Evolutionary conservation across 306 rosid species (phyloP).

Genomic region (Lathyrus aphaca): DNA sequence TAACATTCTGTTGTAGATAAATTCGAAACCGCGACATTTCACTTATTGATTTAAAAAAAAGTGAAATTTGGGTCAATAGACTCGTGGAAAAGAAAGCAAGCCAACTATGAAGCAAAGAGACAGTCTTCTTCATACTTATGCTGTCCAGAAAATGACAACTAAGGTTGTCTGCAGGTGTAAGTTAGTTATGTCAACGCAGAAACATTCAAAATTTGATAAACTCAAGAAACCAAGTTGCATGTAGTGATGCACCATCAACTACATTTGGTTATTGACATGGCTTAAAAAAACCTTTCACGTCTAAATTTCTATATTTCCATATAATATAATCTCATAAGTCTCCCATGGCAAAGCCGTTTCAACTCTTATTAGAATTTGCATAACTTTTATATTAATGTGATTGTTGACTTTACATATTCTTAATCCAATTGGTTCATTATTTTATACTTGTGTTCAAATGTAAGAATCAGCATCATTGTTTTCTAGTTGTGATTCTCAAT

Average conservation of each 20-base stretch:
- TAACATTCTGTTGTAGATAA: too few species aligned
- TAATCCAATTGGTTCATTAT: conserved; percentile 23
- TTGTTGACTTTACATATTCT: conserved; percentile 29
- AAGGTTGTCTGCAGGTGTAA: conserved; percentile 20
- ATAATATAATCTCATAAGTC: conserved; percentile 2
- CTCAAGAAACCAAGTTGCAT: conserved; percentile 18
- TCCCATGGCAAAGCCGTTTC: conserved; percentile 9
- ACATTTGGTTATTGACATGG: neutral
- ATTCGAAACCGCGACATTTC: too few species aligned
- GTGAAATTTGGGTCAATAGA: too few species aligned
- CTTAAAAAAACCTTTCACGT: neutral
- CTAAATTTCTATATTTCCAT: conserved; percentile 1
- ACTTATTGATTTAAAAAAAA: too few species aligned
- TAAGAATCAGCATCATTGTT: conserved; percentile 25
- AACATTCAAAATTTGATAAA: conserved; percentile 38
- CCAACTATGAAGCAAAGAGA: neutral
- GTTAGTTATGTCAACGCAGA: conserved; percentile 27
- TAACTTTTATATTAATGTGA: neutral
- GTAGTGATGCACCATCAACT: neutral
- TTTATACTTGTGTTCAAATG: conserved; percentile 30
- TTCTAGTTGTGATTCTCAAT: conserved; percentile 34
- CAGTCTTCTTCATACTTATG: neutral
- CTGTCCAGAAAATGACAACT: conserved; percentile 37
- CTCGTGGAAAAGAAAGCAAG: neutral
- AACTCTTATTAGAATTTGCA: conserved; percentile 17